Evolutionary conservation across 2,329 filamentous ascomycete species (phyloP), one percentile per base, ranked within the genome.

Genomic region (Talaromyces albobiverticillius): DNA sequence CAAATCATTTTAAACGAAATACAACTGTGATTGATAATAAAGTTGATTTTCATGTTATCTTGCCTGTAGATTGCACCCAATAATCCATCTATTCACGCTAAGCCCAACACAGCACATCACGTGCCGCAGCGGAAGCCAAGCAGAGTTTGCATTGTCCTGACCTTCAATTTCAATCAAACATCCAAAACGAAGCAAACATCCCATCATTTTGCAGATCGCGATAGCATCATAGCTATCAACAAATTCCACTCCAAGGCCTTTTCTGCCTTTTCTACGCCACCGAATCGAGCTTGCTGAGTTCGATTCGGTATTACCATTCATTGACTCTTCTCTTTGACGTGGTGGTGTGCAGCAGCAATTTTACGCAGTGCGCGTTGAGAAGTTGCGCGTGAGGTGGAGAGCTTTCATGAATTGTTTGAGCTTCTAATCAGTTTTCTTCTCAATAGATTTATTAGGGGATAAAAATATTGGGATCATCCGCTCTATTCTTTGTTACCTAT

Each of bases 111-210:
- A n/a, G n/a, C n/a, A n/a, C n/a, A n/a, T n/a, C n/a, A n/a, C n/a
- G n/a, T n/a, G n/a, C n/a, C n/a, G n/a, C n/a, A n/a, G n/a, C n/a
- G n/a, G n/a, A n/a, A n/a, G n/a, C n/a, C n/a, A n/a, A n/a, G n/a
- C n/a, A n/a, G n/a, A 57, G 67, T 71, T 72, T 72, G 69, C 69
- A 72, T 55, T 72, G 69, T 71, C 59, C 62, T 57, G 57, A 61
- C 49, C 63, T 71, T 29, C 26, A 6, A 5, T 29, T n/a, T n/a
- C n/a, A n/a, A n/a, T 70, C 70, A 72, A 72, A 71, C 69, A 61
- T 59, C 63, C 57, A 67, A 71, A 59, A 57, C 54, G 41, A 54
- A 54, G 47, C 57, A 58, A 58, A 56, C 54, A 57, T 16, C 51
- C 31, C 53, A 58, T 56, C 50, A 58, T 50, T 11, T 32, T 36